Evolutionary conservation across 441 rosid species (phyloP), one percentile per base, ranked within the genome.

Genomic region (Aquilaria agallochum): DNA sequence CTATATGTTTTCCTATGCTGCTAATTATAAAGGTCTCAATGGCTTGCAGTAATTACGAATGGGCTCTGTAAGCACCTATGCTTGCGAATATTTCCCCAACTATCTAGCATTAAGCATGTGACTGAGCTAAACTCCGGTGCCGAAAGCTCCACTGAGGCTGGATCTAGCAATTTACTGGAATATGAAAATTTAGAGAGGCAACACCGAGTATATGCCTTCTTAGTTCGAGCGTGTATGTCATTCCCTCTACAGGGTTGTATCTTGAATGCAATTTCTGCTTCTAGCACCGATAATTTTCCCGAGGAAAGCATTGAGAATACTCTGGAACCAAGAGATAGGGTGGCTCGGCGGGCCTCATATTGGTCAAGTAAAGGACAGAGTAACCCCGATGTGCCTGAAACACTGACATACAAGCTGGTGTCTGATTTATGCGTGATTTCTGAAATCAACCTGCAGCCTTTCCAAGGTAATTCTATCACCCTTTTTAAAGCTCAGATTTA

Each of bases 301-400:
- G 83, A 65, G 34, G 97, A 95, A 75, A 78, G 95, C 68, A 83
- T 92, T 56, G 61, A 59, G 31, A 84, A 95, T 68, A 95, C 99
- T 63, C 76, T 88, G 59, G 93, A 74, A 36, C 81, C 70, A 42
- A 59, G 80, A 52, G 90, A 80, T 50, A 72, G 72, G 69, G 64
- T 80, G 75, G 84, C 34, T 40, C 10, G 59, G 15, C 50, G 57
- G 58, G 76, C 85, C 79, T 88, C 84, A 2, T 95, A 95, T 77
- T 95, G 99, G 98, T 95, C 99, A 0, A 95, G 99, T 75, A 68
- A 73, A 69, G 98, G 98, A 46, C 91, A 86, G 40, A 80, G 73
- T 58, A 70, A 67, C 45, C 78, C 91, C 62, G 70, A 77, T 0
- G 98, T 85, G 49, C 95, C 96, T n/a, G 99, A 95, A 83, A 86